Evolutionary conservation across 2,329 filamentous ascomycete genomes (phyloP), one percentile per base, ranked within the genome.

Genomic region (Arthrobotrys pseudoclavata): DNA sequence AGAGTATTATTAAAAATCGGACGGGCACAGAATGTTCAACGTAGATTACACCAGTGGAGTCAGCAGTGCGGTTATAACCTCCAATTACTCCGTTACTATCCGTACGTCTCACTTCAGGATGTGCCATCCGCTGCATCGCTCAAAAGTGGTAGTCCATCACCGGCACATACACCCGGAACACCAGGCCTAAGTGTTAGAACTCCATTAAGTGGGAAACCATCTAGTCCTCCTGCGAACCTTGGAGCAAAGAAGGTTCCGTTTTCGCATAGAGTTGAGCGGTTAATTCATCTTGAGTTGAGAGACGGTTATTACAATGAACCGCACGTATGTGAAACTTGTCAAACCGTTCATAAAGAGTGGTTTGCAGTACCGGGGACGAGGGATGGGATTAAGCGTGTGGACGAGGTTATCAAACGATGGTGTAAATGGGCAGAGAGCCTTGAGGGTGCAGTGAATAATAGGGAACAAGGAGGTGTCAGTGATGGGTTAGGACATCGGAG

Each of bases 51-150:
- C 82, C 92, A 98, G 84, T 98, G 96, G 96, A 91, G 91, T 64
- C 89, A 92, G 26, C 96, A 99, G 85, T 99, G 96, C 83, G 93
- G 93, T 0, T 94, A 97, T 83, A 90, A 93, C 79, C 87, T 97
- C 29, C 93, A 93, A 24, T 88, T 99, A 67, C 89, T 98, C 62
- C 90, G 96, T 5, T 98, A 92, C 84, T 99, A 99, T 82, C 96
- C 96, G 0, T 94, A 98, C 83, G 85, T 92, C 0, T 84, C 89
- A 15, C 86, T 87, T 2, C 83, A 83, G 1, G 74, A 83, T 45
- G 82, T 82, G 4, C 81, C 81, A 37, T 67, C 62, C 29, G 1
- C n/a, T 31, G 52, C 47, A 18, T 50, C 62, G 26, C 45, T 63
- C 7, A 57, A 57, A 3, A n/a, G 34, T 3, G 20, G 0, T 31